A percentile compares a stretch with the other conserved stretches of the same genome.
phyloP scores from a whole-genome alignment of 2,329 filamentous ascomycete species.

The Sphaerulina musiva region DNA sequence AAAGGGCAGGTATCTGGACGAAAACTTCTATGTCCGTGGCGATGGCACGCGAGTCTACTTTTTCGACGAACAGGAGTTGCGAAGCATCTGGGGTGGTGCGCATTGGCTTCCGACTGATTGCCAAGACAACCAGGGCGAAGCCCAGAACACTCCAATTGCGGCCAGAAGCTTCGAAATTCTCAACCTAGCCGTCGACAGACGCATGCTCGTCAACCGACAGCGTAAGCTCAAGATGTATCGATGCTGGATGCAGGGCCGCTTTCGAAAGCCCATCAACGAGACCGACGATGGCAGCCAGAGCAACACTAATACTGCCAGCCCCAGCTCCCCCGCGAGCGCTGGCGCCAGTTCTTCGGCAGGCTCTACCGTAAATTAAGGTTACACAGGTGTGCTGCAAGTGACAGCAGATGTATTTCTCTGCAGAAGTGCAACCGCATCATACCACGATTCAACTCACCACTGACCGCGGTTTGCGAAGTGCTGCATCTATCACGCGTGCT shows the following conservation, averaged over 20 bases:
- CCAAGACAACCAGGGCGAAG: slow-evolving; percentile 6
- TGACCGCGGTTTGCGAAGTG: too few relatives aligned
- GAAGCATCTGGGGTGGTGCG: slow-evolving; percentile 64
- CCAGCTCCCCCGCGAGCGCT: neutral
- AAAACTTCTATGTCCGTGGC: slow-evolving; percentile 95
- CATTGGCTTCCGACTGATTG: neutral
- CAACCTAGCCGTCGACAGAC: slow-evolving; percentile 75
- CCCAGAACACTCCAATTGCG: neutral
- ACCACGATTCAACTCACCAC: too few relatives aligned
- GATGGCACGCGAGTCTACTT: slow-evolving; percentile 97
- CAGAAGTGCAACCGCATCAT: neutral
- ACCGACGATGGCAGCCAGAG: neutral
- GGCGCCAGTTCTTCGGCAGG: neutral
- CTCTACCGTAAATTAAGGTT: neutral
- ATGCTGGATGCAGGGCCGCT: slow-evolving; percentile 87
- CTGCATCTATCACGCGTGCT: too few relatives aligned
- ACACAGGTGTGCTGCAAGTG: neutral
- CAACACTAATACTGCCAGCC: neutral
- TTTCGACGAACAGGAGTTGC: slow-evolving; percentile 80
- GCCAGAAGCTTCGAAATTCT: slow-evolving; percentile 56
- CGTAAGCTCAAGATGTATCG: slow-evolving; percentile 95
- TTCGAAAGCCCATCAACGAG: slow-evolving; percentile 52
- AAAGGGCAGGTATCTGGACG: slow-evolving; percentile 85
- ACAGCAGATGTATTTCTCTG: neutral
- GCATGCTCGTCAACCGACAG: slow-evolving; percentile 86